Evolutionary conservation across 2,329 filamentous ascomycete genomes (phyloP).

Genomic region (Thyridium curvatum): DNA sequence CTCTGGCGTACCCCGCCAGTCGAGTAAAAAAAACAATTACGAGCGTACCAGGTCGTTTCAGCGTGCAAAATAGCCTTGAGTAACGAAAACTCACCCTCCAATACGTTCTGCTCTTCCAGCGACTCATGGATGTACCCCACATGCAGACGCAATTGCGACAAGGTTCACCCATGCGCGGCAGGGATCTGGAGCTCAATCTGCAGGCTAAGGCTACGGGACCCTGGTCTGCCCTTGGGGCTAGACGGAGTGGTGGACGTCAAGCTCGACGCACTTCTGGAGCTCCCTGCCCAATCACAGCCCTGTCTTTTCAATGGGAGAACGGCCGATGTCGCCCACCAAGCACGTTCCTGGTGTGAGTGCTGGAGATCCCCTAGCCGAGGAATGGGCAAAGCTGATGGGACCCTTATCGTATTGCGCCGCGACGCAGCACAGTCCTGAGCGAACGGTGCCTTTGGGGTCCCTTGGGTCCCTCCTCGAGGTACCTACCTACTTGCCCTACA

Average conservation of each 20-base stretch:
- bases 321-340: constrained; percentile 5
- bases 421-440: too few species aligned
- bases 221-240: constrained; percentile 8
- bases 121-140: constrained; percentile 3
- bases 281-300: constrained; percentile 13
- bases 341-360: too few species aligned
- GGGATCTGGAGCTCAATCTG: constrained; percentile 11
- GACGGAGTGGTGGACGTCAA: constrained; percentile 11
- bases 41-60: neutral
- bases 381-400: too few species aligned
- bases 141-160: constrained; percentile 1
- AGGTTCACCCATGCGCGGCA: neutral
- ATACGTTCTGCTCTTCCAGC: constrained; percentile 1
- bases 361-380: too few species aligned
- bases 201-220: constrained; percentile 16
- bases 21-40: neutral
- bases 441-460: too few species aligned
- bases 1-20: neutral
- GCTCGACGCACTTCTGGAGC: constrained; percentile 2
- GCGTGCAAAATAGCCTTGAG: constrained; percentile 5
- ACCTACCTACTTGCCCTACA: too few species aligned
- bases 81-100: constrained; percentile 7
- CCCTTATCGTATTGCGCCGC: too few species aligned
- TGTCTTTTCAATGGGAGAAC: constrained; percentile 14
- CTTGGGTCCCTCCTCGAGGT: too few species aligned